Percentiles rank a stretch among this genome's conserved stretches.
Evolutionary conservation across 306 rosid species (phyloP).

Genomic region (Arachis hypogaea): DNA sequence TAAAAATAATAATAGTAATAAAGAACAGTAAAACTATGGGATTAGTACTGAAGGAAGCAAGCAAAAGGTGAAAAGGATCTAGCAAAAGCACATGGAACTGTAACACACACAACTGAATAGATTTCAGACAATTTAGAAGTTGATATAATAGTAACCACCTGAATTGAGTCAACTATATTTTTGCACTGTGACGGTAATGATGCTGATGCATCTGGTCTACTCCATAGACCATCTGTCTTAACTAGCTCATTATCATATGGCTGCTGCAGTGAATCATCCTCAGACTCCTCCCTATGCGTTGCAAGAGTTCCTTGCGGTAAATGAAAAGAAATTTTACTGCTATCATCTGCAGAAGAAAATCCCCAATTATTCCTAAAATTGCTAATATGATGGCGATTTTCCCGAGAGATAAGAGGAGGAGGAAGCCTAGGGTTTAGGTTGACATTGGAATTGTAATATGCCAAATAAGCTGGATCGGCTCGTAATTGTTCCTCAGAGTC

Average conservation of each 20-base stretch:
- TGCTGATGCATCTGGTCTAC: conserved; percentile 42
- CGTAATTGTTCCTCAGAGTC: conserved; percentile 57
- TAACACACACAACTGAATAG: not conserved
- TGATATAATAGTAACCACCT: conserved; percentile 48
- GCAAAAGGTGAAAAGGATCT: conserved; percentile 15
- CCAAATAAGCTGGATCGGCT: conserved; percentile 64
- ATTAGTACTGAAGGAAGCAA: conserved; percentile 3
- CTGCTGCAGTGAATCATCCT: conserved; percentile 65
- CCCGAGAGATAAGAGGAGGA: conserved; percentile 65
- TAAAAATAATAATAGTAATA: not conserved
- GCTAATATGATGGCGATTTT: conserved; percentile 60
- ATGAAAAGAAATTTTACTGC: conserved; percentile 50
- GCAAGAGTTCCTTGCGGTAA: conserved; percentile 58
- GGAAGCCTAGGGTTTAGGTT: conserved; percentile 75
- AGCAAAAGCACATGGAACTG: not conserved
- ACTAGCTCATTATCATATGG: conserved; percentile 53
- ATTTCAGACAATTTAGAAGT: conserved; percentile 29
- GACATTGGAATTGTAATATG: conserved; percentile 58
- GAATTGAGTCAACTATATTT: conserved; percentile 56
- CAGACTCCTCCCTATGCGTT: conserved; percentile 69
- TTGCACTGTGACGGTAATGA: conserved; percentile 45
- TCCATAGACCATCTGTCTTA: conserved; percentile 41
- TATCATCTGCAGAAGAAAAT: conserved; percentile 58
- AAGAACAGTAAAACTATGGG: not conserved
- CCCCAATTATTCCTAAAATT: conserved; percentile 52